Evolutionary conservation across 805 yeast genomes (phyloP), one percentile per base, ranked within the genome.

Genomic region (Hagleromyces aurorensis): DNA sequence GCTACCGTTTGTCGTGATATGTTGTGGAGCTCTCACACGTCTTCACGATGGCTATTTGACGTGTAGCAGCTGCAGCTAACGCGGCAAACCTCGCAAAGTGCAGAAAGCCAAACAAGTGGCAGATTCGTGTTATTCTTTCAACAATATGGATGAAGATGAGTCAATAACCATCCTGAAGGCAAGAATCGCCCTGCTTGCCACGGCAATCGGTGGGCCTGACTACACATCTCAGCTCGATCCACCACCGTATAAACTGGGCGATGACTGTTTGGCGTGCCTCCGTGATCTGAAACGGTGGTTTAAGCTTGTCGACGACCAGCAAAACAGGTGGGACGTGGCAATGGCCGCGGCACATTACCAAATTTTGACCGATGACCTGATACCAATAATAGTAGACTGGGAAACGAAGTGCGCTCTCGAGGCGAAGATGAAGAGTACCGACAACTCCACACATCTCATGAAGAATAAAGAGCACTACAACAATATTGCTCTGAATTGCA

Each of bases 131-230:
- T n/a, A n/a, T n/a, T n/a, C n/a, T n/a, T n/a, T n/a, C n/a, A n/a
- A n/a, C n/a, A n/a, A n/a, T n/a, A n/a, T 3, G 10, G 30, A 26
- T n/a, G 16, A 27, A 7, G 40, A 36, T n/a, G 25, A 30, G 4
- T 38, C 59, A 1, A 26, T 34, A 16, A 36, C 37, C 5, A 31
- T 74, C 10, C 55, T 78, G 21, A 68, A 69, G 39, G 83, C 91
- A 0, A 85, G 84, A 54, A 78, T 89, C 18, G 70, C 87, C 9
- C 74, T 83, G 23, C 65, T 87, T 21, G 84, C 86, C 3, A 73
- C 94, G 3, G 94, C 97, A 0, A 65, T 89, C 3, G 98, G 98
- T 31, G 97, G 96, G 2, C 70, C 78, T 1, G 96, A 87, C 55
- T 72, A 78, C 27, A 57, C 78, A 1, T 62, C 78, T 0, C 52